Base-by-base conservation (phyloP, 148 eudicot genomes). In the Gaultheria prostrata region DNA sequence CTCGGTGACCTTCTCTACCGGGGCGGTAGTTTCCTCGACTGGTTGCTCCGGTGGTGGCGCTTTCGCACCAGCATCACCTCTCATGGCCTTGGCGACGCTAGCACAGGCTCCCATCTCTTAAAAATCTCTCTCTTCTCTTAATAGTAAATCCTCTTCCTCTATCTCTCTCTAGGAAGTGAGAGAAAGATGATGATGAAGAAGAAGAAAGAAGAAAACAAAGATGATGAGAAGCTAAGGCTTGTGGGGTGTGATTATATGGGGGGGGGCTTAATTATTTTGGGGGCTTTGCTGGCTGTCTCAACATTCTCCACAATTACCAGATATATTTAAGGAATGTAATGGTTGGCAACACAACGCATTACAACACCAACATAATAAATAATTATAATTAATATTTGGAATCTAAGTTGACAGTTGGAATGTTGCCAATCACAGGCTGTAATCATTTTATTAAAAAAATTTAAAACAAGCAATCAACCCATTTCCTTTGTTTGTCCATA, bases 41-140 rank as follows among this genome's bases (percentile, higher is more conserved):
- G 82, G 54, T 33, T 24, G 83, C 75, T 86, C 88, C 18, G 88
- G 88, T 79, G 80, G 88, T 73, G 80, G 75, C 30, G 87, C 85
- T 8, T 48, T 76, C 2, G 20, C 35, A 6, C 71, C 71, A 18
- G 70, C 86, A 21, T 82, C 85, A 6, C 39, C 85, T 71, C 67
- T 86, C 80, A 86, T 82, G 53, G 20, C 85, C 88, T 86, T 86
- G 43, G 80, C 67, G 39, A 83, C 80, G 50, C 88, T 86, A 33
- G 88, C 85, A 74, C 88, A 86, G 43, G 85, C 88, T 70, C 87
- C 87, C 87, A 86, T 86, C 70, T 67, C 53, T 61, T 33, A 61
- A n/a, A 26, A 61, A n/a, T n/a, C 67, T n/a, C 28, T 21, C n/a
- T 53, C 43, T 39, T 39, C 43, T 53, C 14, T 3, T 20, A 57